Percentiles rank a stretch among this genome's conserved stretches.
phyloP scores from a whole-genome alignment of 2,329 filamentous ascomycete species.

The Periconia sp. region DNA sequence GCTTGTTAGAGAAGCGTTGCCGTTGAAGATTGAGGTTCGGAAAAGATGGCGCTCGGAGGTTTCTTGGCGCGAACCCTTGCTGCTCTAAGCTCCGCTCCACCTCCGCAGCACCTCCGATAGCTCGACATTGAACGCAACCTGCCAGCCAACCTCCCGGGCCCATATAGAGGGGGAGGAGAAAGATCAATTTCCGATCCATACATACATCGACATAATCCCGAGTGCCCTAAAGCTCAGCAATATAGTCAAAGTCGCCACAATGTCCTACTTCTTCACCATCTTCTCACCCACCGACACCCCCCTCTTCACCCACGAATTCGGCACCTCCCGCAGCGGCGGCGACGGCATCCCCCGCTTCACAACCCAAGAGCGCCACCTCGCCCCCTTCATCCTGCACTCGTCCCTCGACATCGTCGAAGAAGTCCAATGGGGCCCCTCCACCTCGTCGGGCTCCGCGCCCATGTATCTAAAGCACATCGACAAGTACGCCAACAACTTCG shows the following conservation, averaged over 20 bases:
- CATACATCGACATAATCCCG: too few relatives aligned
- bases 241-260: constrained; percentile 49
- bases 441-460: constrained; percentile 32
- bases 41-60: constrained; percentile 33
- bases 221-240: constrained; percentile 1
- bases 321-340: constrained; percentile 92
- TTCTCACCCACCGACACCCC: constrained; percentile 95
- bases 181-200: too few relatives aligned
- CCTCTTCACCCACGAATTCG: constrained; percentile 96
- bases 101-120: constrained; percentile 20
- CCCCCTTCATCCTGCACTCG: constrained; percentile 96
- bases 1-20: constrained; percentile 15
- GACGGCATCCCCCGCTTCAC: constrained; percentile 90
- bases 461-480: constrained; percentile 98
- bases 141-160: constrained; percentile 1
- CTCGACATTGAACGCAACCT: constrained; percentile 3
- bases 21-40: constrained; percentile 25
- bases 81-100: constrained; percentile 18
- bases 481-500: constrained; percentile 94
- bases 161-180: not conserved
- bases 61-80: constrained; percentile 36
- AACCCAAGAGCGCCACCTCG: constrained; percentile 88
- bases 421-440: constrained; percentile 77
- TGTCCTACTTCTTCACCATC: constrained; percentile 99
- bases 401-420: constrained; percentile 95